Base-by-base conservation (phyloP, 225 moss, liverwort and hornwort genomes). In the Straminergon stramineum region DNA sequence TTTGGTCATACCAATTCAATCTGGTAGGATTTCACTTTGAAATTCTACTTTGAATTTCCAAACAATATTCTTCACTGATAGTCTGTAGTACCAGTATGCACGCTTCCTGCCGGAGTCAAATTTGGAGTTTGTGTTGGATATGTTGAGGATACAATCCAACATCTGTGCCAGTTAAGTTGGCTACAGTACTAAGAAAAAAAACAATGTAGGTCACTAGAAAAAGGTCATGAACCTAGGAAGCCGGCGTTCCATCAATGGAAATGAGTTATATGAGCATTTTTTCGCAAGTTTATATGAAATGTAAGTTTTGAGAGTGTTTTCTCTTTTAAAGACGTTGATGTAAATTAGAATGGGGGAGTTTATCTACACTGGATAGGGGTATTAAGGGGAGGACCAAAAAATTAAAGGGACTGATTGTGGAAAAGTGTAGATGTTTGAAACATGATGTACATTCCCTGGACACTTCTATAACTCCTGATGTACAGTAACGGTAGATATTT, bases 11-110 rank as follows among this genome's bases (percentile, higher is more conserved):
- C n/a, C n/a, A 57, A 26, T 79, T n/a, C 7, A 48, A 48, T 4
- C 48, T 48, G 30, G 56, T 39, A n/a, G 11, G 79, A 79, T 58
- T 39, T 80, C n/a, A 28, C 8, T n/a, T 39, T 39, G 39, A 39
- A n/a, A 56, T 26, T 79, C 10, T 6, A 26, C 26, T 79, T 55
- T n/a, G n/a, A 58, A 39, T 27, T 39, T 80, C 7, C 8, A 18
- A 39, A 80, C 18, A 27, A 28, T 80, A 28, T 56, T 24, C 37
- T 79, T 37, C 37, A 78, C 24, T 55, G 19, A 53, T 23, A 32
- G 17, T 48, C 9, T 9, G 9, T 32, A 32, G 5, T 75, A 13
- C 13, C 0, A 0, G 32, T 56, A 24, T 2, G 11, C 11, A 24
- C 2, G 11, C 7, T 56, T 79, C 37, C 56, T n/a, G 7, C 5